Percentiles rank a stretch among this genome's conserved stretches.
Conservation (phyloP, 768 basidiomycete genomes). For the Tricholoma flavovirens region DNA sequence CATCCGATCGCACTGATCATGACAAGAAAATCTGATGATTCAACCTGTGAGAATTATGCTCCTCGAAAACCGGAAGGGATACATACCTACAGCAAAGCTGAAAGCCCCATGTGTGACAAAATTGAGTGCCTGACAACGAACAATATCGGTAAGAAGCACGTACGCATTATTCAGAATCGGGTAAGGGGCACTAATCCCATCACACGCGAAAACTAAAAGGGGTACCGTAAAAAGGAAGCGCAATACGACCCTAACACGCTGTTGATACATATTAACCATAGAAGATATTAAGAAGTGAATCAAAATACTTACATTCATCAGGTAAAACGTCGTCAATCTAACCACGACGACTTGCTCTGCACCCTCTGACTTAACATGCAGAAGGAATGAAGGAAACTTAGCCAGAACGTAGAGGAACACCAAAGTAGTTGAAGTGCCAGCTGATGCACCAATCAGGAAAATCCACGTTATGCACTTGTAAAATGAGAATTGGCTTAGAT, state of each 20-base stretch:
- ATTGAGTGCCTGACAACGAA: not conserved
- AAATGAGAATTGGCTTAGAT: conserved; percentile 6
- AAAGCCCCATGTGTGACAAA: not conserved
- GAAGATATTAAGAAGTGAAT: not conserved
- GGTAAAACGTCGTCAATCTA: conserved; percentile 67
- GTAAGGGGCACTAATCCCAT: conserved; percentile 50
- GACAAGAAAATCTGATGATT: conserved; percentile 54
- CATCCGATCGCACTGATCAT: conserved; percentile 72
- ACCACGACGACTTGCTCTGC: conserved; percentile 72
- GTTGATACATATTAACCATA: not conserved
- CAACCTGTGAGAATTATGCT: conserved; percentile 14
- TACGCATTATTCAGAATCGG: conserved; percentile 50
- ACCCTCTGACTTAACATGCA: conserved; percentile 64
- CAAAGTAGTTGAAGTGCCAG: conserved; percentile 61
- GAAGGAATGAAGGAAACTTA: conserved; percentile 67
- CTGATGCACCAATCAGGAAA: conserved; percentile 64
- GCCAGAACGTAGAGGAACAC: conserved; percentile 67
- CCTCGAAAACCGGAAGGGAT: not conserved
- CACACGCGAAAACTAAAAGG: conserved; percentile 58
- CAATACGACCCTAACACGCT: conserved; percentile 71
- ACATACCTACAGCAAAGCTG: conserved; percentile 59
- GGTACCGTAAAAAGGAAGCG: conserved; percentile 72
- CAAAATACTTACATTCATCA: conserved; percentile 58
- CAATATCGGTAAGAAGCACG: conserved; percentile 23
- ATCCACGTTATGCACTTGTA: conserved; percentile 68